Percentiles rank a stretch among this genome's conserved stretches.
Conservation (phyloP, 768 basidiomycete genomes). For the Russula lepida region DNA sequence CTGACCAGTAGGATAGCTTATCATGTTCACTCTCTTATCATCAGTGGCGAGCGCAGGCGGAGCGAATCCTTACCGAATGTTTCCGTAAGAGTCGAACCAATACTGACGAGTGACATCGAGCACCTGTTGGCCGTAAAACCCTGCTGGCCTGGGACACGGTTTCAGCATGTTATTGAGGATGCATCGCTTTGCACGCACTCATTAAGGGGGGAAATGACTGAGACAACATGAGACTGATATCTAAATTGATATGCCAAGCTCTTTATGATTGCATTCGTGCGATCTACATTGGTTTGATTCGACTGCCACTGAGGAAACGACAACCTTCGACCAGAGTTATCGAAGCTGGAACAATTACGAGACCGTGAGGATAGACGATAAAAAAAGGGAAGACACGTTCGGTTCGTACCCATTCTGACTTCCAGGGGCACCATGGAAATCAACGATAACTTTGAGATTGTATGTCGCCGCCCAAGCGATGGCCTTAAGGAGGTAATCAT, state of each 20-base stretch:
- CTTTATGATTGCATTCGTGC: constrained; percentile 59
- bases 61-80: constrained; percentile 44
- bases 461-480: constrained; percentile 60
- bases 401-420: constrained; percentile 66
- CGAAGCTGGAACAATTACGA: constrained; percentile 44
- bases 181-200: constrained; percentile 40
- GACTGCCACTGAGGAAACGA: constrained; percentile 63
- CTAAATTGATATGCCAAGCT: constrained; percentile 52
- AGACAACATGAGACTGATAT: constrained; percentile 43
- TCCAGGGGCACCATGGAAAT: constrained; percentile 65
- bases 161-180: neutral
- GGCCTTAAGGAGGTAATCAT: constrained; percentile 59
- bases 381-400: neutral
- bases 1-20: constrained; percentile 25
- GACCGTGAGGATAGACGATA: neutral
- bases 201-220: constrained; percentile 68
- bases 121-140: constrained; percentile 46
- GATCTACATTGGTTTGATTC: constrained; percentile 52
- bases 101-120: constrained; percentile 48
- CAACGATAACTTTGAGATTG: constrained; percentile 74
- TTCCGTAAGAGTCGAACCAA: constrained; percentile 68
- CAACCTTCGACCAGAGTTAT: constrained; percentile 69
- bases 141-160: constrained; percentile 51
- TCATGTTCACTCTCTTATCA: constrained; percentile 14
- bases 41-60: neutral